A percentile compares a stretch with the other conserved stretches of the same genome.
Conservation (phyloP, 2,329 filamentous ascomycete genomes). For the Verticillium nonalfalfae region DNA sequence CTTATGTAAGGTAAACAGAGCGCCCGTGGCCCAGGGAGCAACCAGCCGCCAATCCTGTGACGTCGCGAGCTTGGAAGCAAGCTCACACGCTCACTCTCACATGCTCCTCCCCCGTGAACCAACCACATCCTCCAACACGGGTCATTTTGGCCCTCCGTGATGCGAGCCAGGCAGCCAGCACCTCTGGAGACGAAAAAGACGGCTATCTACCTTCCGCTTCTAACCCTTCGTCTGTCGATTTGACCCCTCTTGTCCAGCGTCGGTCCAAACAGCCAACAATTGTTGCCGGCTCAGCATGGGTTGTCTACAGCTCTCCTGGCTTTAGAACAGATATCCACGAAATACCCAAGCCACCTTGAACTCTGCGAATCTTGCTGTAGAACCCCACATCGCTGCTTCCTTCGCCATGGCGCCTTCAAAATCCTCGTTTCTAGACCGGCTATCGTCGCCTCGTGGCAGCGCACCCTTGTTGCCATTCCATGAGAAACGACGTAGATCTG, state of each 20-base stretch:
- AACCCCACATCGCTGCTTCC: not conserved
- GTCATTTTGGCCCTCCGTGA: not conserved
- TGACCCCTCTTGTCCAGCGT: not conserved
- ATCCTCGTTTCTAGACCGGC: constrained; percentile 11
- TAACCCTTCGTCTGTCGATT: not conserved
- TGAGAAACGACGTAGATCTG: constrained; percentile 15
- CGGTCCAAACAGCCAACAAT: not conserved
- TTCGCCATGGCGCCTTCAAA: constrained; percentile 8
- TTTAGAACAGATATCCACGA: not conserved
- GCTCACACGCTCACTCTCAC: not conserved
- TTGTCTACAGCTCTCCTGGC: not conserved
- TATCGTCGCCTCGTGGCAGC: constrained; percentile 8
- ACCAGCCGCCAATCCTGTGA: not conserved
- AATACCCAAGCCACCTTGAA: not conserved
- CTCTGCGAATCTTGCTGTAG: not conserved
- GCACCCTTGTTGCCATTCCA: constrained; percentile 20
- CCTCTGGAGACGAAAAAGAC: not conserved
- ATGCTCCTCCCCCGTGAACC: not conserved
- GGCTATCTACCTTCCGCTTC: not conserved
- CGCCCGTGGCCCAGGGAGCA: not conserved
- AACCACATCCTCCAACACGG: not conserved
- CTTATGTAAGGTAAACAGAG: not conserved
- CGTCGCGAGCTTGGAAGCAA: not conserved
- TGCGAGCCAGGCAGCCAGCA: not conserved
- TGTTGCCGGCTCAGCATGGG: not conserved